These are phyloP conservation scores for Oryza longistaminata DNA, from an alignment of 176 grass and related monocot genomes.

Conservation along the genomic window DNA sequence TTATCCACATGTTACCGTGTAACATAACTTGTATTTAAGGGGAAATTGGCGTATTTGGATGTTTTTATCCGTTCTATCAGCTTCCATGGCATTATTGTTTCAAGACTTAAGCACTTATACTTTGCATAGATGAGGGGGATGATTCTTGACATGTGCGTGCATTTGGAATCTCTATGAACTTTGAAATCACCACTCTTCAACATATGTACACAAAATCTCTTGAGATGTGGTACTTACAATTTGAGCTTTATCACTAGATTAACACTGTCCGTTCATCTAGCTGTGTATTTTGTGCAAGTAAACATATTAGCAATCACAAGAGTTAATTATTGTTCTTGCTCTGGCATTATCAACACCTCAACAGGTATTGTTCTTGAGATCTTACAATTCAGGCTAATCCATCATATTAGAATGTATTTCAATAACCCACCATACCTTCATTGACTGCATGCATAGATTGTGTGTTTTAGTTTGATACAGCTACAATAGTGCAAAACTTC, in stretches of 20 bases:
- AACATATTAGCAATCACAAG: background rate
- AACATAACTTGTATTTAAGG: background rate
- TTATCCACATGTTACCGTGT: background rate
- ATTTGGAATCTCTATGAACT: background rate
- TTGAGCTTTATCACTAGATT: constrained; percentile 12
- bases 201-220: constrained; percentile 11
- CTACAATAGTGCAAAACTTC: background rate
- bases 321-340: background rate
- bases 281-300: background rate
- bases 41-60: background rate
- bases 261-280: background rate
- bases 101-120: background rate
- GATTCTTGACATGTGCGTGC: background rate
- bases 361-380: background rate
- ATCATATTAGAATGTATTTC: background rate
- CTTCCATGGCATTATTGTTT: constrained; percentile 11
- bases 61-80: background rate
- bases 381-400: background rate
- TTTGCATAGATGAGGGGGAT: background rate
- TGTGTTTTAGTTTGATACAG: background rate
- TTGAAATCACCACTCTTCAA: background rate
- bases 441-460: background rate
- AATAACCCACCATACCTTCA: background rate
- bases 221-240: background rate
- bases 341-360: background rate